Conservation (phyloP, 768 basidiomycete species). For the Pseudohyphozyma bogoriensis region DNA sequence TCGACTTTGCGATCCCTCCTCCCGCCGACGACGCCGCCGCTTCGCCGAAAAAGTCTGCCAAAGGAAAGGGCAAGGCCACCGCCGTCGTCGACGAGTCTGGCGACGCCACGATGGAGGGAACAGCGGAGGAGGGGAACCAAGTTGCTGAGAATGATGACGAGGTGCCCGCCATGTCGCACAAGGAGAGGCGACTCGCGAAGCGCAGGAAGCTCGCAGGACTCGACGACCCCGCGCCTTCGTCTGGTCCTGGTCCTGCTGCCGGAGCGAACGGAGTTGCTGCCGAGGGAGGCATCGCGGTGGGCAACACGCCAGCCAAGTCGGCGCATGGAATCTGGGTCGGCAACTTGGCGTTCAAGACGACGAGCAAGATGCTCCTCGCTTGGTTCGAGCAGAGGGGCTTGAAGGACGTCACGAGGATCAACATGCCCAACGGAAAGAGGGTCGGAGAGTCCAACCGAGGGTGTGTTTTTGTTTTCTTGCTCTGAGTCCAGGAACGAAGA, state of each 20-base stretch:
- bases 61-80: too few relatives aligned
- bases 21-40: background rate
- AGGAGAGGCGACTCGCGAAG: conserved; percentile 29
- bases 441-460: conserved; percentile 63
- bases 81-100: too few relatives aligned
- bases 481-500: background rate
- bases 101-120: too few relatives aligned
- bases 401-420: conserved; percentile 59
- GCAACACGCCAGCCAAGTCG: conserved; percentile 30
- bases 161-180: conserved; percentile 27
- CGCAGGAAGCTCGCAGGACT: conserved; percentile 18
- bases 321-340: conserved; percentile 77
- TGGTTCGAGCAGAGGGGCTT: conserved; percentile 24
- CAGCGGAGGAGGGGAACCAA: too few relatives aligned
- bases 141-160: conserved; percentile 6
- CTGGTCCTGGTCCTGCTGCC: background rate
- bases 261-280: background rate
- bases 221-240: background rate
- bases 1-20: background rate
- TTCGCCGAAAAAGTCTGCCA: too few relatives aligned
- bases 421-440: conserved; percentile 61
- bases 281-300: conserved; percentile 27
- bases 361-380: conserved; percentile 51
- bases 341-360: conserved; percentile 84
- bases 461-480: conserved; percentile 42